A percentile compares a stretch with the other conserved stretches of the same genome.
Conservation (phyloP, 2,329 filamentous ascomycete species). For the Aspergillus latus region DNA sequence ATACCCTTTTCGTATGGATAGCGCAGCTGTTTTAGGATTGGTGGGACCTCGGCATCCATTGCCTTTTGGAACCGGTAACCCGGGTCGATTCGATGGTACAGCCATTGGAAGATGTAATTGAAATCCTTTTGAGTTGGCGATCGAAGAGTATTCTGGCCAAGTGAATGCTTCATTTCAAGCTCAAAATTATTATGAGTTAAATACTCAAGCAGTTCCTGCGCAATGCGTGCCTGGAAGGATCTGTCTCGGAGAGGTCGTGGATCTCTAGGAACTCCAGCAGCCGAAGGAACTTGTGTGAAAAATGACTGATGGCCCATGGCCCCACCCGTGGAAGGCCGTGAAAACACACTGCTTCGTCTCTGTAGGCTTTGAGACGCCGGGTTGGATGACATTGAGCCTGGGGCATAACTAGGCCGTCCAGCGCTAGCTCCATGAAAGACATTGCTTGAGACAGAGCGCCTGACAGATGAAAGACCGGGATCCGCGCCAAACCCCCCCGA, state of each 20-base stretch:
- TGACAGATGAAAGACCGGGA: constrained; percentile 76
- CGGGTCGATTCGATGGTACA: constrained; percentile 94
- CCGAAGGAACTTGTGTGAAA: constrained; percentile 81
- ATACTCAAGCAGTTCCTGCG: constrained; percentile 87
- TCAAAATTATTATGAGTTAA: constrained; percentile 93
- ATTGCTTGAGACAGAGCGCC: constrained; percentile 74
- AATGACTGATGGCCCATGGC: constrained; percentile 84
- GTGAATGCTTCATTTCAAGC: constrained; percentile 91
- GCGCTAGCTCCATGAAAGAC: constrained; percentile 57
- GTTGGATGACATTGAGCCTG: constrained; percentile 55
- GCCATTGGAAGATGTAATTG: constrained; percentile 95
- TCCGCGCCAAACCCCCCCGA: constrained; percentile 73
- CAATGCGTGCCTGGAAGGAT: constrained; percentile 76
- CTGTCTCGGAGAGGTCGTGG: constrained; percentile 82
- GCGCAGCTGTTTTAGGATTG: constrained; percentile 85
- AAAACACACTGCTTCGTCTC: constrained; percentile 79
- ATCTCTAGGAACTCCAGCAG: constrained; percentile 80
- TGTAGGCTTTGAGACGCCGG: constrained; percentile 57
- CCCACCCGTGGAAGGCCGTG: constrained; percentile 67
- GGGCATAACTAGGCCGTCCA: constrained; percentile 71
- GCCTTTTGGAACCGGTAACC: constrained; percentile 90
- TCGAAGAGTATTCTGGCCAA: constrained; percentile 88
- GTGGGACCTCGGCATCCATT: constrained; percentile 92
- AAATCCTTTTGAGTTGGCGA: constrained; percentile 98
- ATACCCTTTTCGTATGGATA: constrained; percentile 96